Base-by-base conservation (phyloP, 2,329 filamentous ascomycete genomes). In the Juglanconis oblonga region DNA sequence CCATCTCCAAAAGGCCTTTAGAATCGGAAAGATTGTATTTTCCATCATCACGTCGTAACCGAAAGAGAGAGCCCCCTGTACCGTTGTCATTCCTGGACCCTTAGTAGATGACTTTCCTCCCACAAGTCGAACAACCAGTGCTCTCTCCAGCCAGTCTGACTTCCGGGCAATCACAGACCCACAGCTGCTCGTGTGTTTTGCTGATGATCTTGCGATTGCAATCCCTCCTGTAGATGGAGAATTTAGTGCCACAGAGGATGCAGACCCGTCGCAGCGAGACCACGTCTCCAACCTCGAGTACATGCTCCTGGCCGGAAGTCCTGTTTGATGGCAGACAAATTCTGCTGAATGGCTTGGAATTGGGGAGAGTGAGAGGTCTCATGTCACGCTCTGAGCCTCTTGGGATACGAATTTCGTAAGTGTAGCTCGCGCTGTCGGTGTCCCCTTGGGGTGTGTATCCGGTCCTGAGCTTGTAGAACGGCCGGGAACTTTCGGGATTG, bases 191-290 rank as follows among this genome's bases (percentile, higher is more conserved):
- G 13, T 62, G 40, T 1, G 31, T 40, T 49, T 55, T 62, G 50
- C 53, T 62, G 57, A 62, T 57, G 17, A 62, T 57, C 50, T 54
- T 62, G 32, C 61, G 61, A 40, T 62, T 62, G 53, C 54, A 57
- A 4, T 62, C 57, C 31, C 61, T 57, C 31, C 53, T 62, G 38
- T 62, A 62, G 29, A 49, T 54, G 1, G 42, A 57, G 11, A 57
- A 57, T 8, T 51, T 62, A 3, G 61, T 49, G 1, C 61, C 61
- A 29, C 61, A 62, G 9, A 35, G 57, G 7, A 62, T 62, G 6
- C 61, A 62, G 35, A 62, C 53, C 9, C 61, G 57, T 4, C 61
- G 57, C 13, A 62, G 51, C 14, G 61, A 38, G 1, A 62, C 40
- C 3, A 62, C 42, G 5, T 62, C 61, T n/a, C 32, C 55, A 8